Base-by-base conservation (phyloP, 176 grass and related monocot species). In the Oryza officinalis region DNA sequence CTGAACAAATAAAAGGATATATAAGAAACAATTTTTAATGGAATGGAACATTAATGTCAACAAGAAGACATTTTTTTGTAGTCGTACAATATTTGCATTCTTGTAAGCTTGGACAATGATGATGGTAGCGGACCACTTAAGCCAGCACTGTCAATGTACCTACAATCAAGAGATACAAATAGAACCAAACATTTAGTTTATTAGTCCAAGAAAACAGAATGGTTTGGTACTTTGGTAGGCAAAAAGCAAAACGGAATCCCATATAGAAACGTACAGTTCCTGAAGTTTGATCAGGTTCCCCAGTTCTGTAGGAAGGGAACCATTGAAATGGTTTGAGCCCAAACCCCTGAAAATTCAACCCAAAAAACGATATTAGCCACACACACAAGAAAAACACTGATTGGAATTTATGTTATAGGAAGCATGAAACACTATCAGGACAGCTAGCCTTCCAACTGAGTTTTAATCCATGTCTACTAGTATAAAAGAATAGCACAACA, bases 61-160 rank as follows among this genome's bases (percentile, higher is more conserved):
- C 22, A 71, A 57, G 52, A 57, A 35, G 11, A 59, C 15, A 18
- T 38, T 71, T 1, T 49, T 67, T 38, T 49, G 72, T 25, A 65
- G 22, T 18, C 80, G 83, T 90, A 97, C 94, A 97, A 6, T 4
- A 0, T 79, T 27, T 14, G 35, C 84, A 98, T 82, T 65, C 44
- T 93, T 52, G 80, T 90, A 44, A 98, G 91, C 37, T 73, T 80
- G 23, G 85, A 93, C n/a, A 98, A 59, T 32, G 91, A 78, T 83
- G 80, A 45, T 33, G 93, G 96, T 13, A 98, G 32, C 0, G 88
- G 85, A 67, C 91, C 96, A 37, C 69, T 88, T 49, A 93, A 79
- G 64, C 93, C 96, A 84, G 87, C 65, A 78, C 96, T 98, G 44
- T 84, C 72, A 5, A 95, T 83, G 76, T 98, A 95, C 69, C 96